Percentiles rank a stretch among this genome's conserved stretches.
Evolutionary conservation across 2,329 filamentous ascomycete species (phyloP).

Genomic region (Thielaviopsis populi): DNA sequence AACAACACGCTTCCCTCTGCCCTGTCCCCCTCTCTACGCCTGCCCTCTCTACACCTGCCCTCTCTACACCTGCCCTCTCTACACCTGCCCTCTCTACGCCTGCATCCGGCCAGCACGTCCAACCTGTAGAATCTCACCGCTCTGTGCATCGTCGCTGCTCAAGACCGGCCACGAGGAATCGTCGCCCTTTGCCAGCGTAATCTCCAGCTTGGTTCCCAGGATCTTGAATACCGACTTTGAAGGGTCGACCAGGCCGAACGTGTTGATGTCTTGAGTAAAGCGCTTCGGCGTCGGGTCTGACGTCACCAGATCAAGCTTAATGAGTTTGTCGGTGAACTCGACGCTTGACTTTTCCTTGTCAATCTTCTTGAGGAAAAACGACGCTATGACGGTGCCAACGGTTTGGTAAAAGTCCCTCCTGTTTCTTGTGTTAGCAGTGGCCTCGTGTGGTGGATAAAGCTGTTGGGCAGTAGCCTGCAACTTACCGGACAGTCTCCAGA

Average conservation of each 20-base stretch:
- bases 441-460: not conserved
- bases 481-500: slow-evolving; percentile 60
- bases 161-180: slow-evolving; percentile 73
- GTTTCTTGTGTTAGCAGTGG: not conserved
- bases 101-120: slow-evolving; percentile 52
- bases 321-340: slow-evolving; percentile 44
- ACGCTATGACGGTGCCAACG: slow-evolving; percentile 65
- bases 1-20: not conserved
- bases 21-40: slow-evolving; percentile 1
- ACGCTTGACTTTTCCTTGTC: slow-evolving; percentile 65
- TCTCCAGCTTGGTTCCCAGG: slow-evolving; percentile 76
- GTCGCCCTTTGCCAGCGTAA: slow-evolving; percentile 57
- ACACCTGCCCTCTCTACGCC: slow-evolving; percentile 6
- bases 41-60: slow-evolving; percentile 6
- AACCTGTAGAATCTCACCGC: slow-evolving; percentile 73
- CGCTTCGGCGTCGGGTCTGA: slow-evolving; percentile 62
- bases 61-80: slow-evolving; percentile 4
- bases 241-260: slow-evolving; percentile 64
- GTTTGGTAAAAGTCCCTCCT: slow-evolving; percentile 91
- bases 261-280: slow-evolving; percentile 55
- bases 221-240: slow-evolving; percentile 65
- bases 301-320: slow-evolving; percentile 74
- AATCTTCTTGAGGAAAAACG: slow-evolving; percentile 94
- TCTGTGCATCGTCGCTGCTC: slow-evolving; percentile 54
- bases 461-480: not conserved